These are phyloP conservation scores for Penicillium riverlandense DNA, from an alignment of 495 filamentous ascomycete genomes.

Conservation along the genomic window DNA sequence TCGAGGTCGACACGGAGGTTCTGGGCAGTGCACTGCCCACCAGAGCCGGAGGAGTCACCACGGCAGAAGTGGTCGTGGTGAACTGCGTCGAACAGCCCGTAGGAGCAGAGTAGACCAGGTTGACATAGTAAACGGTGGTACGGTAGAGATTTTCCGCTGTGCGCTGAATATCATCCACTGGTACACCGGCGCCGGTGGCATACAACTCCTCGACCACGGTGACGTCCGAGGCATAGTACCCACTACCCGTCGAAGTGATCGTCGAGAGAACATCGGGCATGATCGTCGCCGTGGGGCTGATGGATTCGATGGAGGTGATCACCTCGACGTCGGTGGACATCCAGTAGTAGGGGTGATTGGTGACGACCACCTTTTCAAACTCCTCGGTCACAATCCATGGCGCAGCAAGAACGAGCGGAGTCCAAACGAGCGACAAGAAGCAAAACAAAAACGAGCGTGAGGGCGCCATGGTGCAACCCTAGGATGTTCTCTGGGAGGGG, in stretches of 20 bases:
- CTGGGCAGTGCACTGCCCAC: conserved; percentile 12
- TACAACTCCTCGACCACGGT: conserved; percentile 30
- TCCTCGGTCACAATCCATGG: conserved; percentile 28
- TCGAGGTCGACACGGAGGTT: conserved; percentile 20
- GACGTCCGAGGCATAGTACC: conserved; percentile 10
- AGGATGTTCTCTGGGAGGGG: no score
- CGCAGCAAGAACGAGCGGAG: conserved; percentile 14
- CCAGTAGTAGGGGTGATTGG: conserved; percentile 6
- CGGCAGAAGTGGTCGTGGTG: conserved; percentile 18
- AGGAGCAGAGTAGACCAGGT: conserved; percentile 29
- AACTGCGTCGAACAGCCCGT: conserved; percentile 25
- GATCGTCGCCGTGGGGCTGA: conserved; percentile 19
- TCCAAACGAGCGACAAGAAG: conserved; percentile 14
- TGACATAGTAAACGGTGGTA: conserved; percentile 24
- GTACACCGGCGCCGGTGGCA: conserved; percentile 16
- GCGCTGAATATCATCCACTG: conserved; percentile 3
- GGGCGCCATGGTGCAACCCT: conserved; percentile 10
- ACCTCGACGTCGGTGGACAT: neutral
- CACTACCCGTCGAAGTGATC: conserved; percentile 14
- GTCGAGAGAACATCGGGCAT: conserved; percentile 25
- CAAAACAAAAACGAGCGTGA: conserved; percentile 13
- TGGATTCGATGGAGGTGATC: conserved; percentile 11
- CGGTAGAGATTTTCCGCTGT: conserved; percentile 6
- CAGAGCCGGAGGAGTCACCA: conserved; percentile 7
- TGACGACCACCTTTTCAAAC: conserved; percentile 12